phyloP scores from a whole-genome alignment of 306 rosid species.

The Prunus mume region DNA sequence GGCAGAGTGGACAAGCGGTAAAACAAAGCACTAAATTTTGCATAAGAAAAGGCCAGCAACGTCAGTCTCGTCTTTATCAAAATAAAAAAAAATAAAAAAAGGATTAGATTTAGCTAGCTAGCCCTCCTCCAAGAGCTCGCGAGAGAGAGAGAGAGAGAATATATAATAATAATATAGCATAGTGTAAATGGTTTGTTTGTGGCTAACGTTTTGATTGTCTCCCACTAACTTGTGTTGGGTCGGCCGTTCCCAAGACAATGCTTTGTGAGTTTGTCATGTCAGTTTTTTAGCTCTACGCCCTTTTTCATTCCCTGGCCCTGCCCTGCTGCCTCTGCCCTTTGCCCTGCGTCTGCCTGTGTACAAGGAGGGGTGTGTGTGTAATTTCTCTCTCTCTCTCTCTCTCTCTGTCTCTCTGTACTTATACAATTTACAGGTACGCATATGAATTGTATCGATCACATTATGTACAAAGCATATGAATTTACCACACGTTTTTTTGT shows the following conservation, averaged over 20 bases:
- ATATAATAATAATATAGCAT: too few species aligned
- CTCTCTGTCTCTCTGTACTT: too few species aligned
- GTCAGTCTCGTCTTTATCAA: conserved; percentile 34
- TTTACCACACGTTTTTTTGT: neutral
- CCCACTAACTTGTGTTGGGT: conserved; percentile 65
- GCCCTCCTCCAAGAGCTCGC: too few species aligned
- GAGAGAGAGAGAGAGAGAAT: too few species aligned
- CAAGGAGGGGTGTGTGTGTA: too few species aligned
- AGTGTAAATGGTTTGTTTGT: conserved; percentile 5
- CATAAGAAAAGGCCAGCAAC: conserved; percentile 44
- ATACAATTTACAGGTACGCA: too few species aligned
- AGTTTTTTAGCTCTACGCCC: conserved; percentile 7
- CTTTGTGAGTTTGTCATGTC: conserved; percentile 54
- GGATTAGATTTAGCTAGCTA: neutral
- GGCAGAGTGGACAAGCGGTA: conserved; percentile 8
- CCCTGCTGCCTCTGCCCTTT: neutral
- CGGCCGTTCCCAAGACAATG: conserved; percentile 58
- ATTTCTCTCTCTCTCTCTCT: too few species aligned
- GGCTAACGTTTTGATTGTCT: conserved; percentile 48
- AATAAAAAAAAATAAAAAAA: too few species aligned
- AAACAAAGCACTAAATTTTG: conserved; percentile 35
- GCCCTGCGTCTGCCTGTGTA: too few species aligned
- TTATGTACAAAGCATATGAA: too few species aligned
- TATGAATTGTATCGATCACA: too few species aligned
- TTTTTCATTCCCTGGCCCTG: neutral